These are phyloP conservation scores for Cucumis sativus DNA, from an alignment of 306 rosid genomes.

Conservation along the genomic window Cucumber_9930_V3 NC_026657.2:6127001-6127500, in stretches of 20 bases:
- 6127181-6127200: conserved; percentile 73
- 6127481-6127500: conserved; percentile 65
- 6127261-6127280: conserved; percentile 99
- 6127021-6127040: conserved; percentile 34
- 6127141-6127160: conserved; percentile 50
- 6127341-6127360: conserved; percentile 38
- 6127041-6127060: conserved; percentile 13
- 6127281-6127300: conserved; percentile 92
- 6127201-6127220: conserved; percentile 65
- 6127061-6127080: conserved; percentile 56
- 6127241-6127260: conserved; percentile 81
- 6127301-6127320: conserved; percentile 74
- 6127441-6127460: conserved; percentile 31
- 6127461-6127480: conserved; percentile 66
- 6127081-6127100: conserved; percentile 75
- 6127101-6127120: conserved; percentile 61
- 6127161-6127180: conserved; percentile 50
- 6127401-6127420: conserved; percentile 42
- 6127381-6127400: conserved; percentile 51
- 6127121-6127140: conserved; percentile 55
- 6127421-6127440: conserved; percentile 25
- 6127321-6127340: conserved; percentile 79
- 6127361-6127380: conserved; percentile 50
- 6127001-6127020: conserved; percentile 39
- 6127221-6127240: conserved; percentile 82